These are phyloP conservation scores for Citrullus amarus DNA, from an alignment of 306 rosid species.

Conservation along the genomic window DNA sequence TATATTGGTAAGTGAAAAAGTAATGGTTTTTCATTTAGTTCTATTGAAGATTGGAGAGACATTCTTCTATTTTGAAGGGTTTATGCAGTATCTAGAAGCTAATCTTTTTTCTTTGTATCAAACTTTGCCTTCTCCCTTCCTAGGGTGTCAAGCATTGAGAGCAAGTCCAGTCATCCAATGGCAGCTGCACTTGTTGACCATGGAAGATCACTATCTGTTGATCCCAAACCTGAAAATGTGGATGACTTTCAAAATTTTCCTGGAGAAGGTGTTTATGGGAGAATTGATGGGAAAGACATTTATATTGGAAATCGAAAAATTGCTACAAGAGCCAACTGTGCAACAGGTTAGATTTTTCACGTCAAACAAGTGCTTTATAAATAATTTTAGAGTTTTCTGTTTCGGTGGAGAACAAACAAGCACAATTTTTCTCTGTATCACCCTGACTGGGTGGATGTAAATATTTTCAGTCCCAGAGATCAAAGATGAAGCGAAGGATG, in stretches of 20 bases:
- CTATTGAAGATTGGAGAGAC: not conserved
- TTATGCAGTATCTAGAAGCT: conserved; percentile 1
- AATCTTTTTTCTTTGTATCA: not conserved
- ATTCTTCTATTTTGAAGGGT: not conserved
- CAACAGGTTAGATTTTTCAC: conserved; percentile 36
- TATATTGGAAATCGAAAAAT: conserved; percentile 70
- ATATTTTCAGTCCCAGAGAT: conserved; percentile 38
- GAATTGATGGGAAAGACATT: conserved; percentile 47
- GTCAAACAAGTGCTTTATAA: not conserved
- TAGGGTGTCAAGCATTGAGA: conserved; percentile 92
- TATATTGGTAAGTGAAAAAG: conserved; percentile 48
- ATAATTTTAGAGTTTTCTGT: not conserved
- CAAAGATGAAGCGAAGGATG: conserved; percentile 37
- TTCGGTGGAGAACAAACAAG: not conserved
- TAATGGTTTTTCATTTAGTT: not conserved
- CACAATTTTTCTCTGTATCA: not conserved
- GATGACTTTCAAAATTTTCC: conserved; percentile 63
- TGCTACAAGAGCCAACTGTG: conserved; percentile 46
- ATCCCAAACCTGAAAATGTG: conserved; percentile 69
- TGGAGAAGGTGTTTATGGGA: conserved; percentile 82
- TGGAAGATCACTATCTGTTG: conserved; percentile 62
- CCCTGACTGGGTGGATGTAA: conserved; percentile 8
- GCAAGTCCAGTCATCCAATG: conserved; percentile 97
- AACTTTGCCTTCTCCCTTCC: conserved; percentile 9
- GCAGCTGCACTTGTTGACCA: conserved; percentile 67